Base-by-base conservation (phyloP, 345 rosid genomes). In the Populus euphratica region DNA sequence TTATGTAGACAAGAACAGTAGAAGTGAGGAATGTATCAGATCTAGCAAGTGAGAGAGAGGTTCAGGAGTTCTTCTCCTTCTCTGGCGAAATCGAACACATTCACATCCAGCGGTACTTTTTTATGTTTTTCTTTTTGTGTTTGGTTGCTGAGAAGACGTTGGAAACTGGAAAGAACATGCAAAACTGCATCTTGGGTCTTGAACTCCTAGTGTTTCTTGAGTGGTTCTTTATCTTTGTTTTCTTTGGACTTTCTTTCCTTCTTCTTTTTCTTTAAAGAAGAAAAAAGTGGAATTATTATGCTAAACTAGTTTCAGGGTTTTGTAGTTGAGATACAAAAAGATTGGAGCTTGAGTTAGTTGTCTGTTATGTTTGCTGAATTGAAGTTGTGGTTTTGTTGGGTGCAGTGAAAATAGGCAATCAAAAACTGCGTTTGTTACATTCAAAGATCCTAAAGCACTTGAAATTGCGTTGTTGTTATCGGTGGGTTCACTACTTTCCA, bases 1-100 rank as follows among this genome's bases (percentile, higher is more conserved):
- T 27, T 35, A 67, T 50, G 67, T 66, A 87, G 90, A 87, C 94
- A 62, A 93, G 98, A 84, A 92, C 94, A 41, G 97, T 96, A 49
- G 87, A 88, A 83, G 99, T 96, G 67, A 83, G 83, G 86, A 83
- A 88, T 63, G 73, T 96, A 16, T 96, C 99, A 84, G 99, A 96
- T 96, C 98, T 96, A 87, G 97, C 96, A 0, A 92, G 85, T 21
- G 96, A 92, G 89, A 88, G 97, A 21, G 99, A 96, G 92, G 88
- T 93, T 91, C 93, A 89, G 75, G 99, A 96, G 90, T 96, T 96
- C 83, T 96, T 96, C 90, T 96, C 99, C 52, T 93, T 92, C 81
- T 90, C 99, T 44, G 99, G 99, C 31, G 96, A 89, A 77, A 90
- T 96, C 71, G 93, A 96, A 31, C 92, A 80, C 79, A 83, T 93